phyloP scores from a whole-genome alignment of 495 filamentous ascomycete species.

The Staphylotrichum tortipilum region DNA sequence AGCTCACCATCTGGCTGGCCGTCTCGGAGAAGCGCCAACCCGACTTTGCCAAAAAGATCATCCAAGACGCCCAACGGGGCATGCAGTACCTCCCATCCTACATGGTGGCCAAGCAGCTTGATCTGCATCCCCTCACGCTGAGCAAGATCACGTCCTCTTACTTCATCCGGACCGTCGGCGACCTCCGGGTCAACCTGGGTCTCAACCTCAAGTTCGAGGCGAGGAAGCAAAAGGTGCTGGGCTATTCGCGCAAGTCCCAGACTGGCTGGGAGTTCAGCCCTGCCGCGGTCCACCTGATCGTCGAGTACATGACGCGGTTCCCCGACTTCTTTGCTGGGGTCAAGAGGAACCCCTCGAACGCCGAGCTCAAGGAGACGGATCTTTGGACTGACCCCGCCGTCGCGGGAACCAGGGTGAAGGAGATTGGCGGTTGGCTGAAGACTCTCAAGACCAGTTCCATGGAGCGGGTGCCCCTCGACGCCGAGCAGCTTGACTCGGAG shows the following conservation, averaged over 20 bases:
- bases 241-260: constrained; percentile 77
- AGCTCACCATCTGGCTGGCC: constrained; percentile 67
- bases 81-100: constrained; percentile 79
- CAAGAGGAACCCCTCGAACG: constrained; percentile 50
- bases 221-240: constrained; percentile 89
- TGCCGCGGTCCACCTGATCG: constrained; percentile 70
- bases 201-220: constrained; percentile 96
- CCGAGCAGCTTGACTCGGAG: constrained; percentile 89
- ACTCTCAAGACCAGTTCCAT: constrained; percentile 80
- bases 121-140: constrained; percentile 75
- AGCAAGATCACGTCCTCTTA: constrained; percentile 96
- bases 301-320: constrained; percentile 86
- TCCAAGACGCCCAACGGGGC: constrained; percentile 51
- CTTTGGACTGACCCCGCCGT: constrained; percentile 67
- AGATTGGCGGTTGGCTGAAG: constrained; percentile 89
- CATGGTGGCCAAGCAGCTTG: constrained; percentile 70
- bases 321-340: constrained; percentile 90
- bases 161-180: constrained; percentile 67
- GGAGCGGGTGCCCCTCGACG: constrained; percentile 87
- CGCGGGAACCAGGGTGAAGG: constrained; percentile 63
- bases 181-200: constrained; percentile 74
- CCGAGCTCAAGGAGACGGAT: constrained; percentile 56
- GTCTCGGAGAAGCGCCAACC: constrained; percentile 59
- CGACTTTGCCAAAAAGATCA: constrained; percentile 72
- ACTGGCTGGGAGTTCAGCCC: constrained; percentile 92